phyloP scores from a whole-genome alignment of 768 basidiomycete genomes.

The Cystobasidiopsis lactophilus region DNA sequence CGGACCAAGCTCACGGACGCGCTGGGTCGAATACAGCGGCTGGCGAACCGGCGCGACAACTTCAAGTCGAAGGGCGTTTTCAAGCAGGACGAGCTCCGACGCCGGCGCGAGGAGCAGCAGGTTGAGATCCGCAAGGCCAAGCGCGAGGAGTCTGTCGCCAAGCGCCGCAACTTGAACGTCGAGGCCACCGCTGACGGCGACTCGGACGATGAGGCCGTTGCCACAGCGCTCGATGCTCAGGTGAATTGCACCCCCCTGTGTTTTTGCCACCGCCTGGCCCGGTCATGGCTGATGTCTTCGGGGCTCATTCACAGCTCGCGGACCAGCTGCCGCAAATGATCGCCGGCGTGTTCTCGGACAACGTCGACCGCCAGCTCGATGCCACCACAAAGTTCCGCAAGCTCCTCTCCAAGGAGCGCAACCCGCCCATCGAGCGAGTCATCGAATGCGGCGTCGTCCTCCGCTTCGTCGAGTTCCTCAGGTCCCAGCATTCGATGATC shows the following conservation, averaged over 20 bases:
- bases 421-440: constrained; percentile 94
- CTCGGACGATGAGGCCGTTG: constrained; percentile 64
- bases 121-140: constrained; percentile 98
- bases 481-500: constrained; percentile 30
- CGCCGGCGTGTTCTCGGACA: constrained; percentile 70
- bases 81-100: constrained; percentile 79
- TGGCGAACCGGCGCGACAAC: constrained; percentile 27
- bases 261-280: background rate
- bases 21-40: no score
- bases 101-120: constrained; percentile 92
- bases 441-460: constrained; percentile 94
- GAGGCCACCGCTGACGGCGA: constrained; percentile 49
- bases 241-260: constrained; percentile 29
- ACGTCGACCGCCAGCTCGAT: constrained; percentile 76
- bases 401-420: constrained; percentile 96
- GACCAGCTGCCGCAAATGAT: constrained; percentile 60
- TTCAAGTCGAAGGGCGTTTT: constrained; percentile 80
- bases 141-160: constrained; percentile 94
- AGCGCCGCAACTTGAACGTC: constrained; percentile 55
- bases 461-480: constrained; percentile 87
- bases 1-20: no score
- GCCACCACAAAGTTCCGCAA: constrained; percentile 98
- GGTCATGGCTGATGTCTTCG: background rate
- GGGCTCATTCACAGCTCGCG: constrained; percentile 39
- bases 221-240: constrained; percentile 50